Evolutionary conservation across 805 yeast species (phyloP).

Genomic region (Tetrapisispora pingtungensis): DNA sequence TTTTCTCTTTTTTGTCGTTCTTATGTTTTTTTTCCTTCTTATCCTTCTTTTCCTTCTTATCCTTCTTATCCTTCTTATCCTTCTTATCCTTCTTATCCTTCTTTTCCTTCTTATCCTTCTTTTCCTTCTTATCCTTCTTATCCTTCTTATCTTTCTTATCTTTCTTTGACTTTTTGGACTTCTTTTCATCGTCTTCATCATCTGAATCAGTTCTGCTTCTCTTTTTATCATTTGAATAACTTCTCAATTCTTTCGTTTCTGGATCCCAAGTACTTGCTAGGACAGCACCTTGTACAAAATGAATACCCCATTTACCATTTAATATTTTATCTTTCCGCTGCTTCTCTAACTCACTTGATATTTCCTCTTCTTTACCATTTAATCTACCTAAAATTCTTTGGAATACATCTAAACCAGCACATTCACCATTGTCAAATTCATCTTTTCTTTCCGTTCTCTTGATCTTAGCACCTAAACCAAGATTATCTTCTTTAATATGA

Average conservation of each 20-base stretch:
- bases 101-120: constrained; percentile 26
- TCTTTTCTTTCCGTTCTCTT: constrained; percentile 49
- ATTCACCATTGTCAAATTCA: constrained; percentile 69
- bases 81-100: constrained; percentile 20
- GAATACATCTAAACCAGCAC: constrained; percentile 86
- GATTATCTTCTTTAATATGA: constrained; percentile 64
- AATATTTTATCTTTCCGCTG: constrained; percentile 59
- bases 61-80: constrained; percentile 18
- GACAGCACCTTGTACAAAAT: constrained; percentile 77
- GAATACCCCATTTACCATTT: constrained; percentile 83
- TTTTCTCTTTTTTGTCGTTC: constrained; percentile 7
- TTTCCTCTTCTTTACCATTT: constrained; percentile 72
- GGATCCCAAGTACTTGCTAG: constrained; percentile 76
- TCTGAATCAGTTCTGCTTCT: constrained; percentile 25
- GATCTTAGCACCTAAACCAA: constrained; percentile 83
- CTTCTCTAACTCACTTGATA: constrained; percentile 54
- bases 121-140: constrained; percentile 23
- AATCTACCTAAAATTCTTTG: constrained; percentile 82
- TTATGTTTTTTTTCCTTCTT: constrained; percentile 24
- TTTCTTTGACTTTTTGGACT: constrained; percentile 22
- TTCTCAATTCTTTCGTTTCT: constrained; percentile 34
- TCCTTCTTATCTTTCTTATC: constrained; percentile 15
- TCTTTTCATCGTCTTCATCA: constrained; percentile 16
- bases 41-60: constrained; percentile 26
- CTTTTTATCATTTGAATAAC: constrained; percentile 21